Base-by-base conservation (phyloP, 179 eudicot genomes). In the Beta macrorhiza region DNA sequence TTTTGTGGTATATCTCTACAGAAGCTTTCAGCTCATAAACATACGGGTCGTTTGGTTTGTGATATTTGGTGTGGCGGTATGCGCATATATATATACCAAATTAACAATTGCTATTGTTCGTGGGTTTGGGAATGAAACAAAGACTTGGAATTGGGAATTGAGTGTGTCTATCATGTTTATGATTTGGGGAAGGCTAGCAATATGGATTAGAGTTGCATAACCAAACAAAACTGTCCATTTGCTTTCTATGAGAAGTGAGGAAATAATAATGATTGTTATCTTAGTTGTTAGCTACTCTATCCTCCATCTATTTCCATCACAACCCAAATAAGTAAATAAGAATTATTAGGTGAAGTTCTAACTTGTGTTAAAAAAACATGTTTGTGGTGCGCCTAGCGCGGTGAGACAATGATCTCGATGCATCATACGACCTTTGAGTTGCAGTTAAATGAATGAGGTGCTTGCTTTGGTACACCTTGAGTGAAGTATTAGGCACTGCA, bases 1-100 rank as follows among this genome's bases (percentile, higher is more conserved):
- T 88, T 45, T 80, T 74, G 58, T 51, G 75, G 64, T 76, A 37
- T 75, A 53, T 53, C 32, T 62, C 61, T 73, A 22, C 12, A 7
- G 32, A 32, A 57, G 9, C 13, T 55, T 53, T 61, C 37, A 0
- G 57, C 5, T 59, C 29, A 47, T 75, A 58, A 74, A 44, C 63
- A 73, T 74, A 17, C 6, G 0, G 14, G 29, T 64, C 1, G 0
- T n/a, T 1, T 37, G 76, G 78, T 57, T 56, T 47, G 29, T 74
- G 62, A 61, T 47, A 56, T 55, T 72, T 14, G 47, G 25, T 25
- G 64, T 49, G 64, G 32, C 22, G 64, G 17, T 22, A 7, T 71
- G 56, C 37, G 4, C 1, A 11, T 5, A 53, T 22, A 55, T 11
- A 71, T 71, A 49, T n/a, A 0, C 4, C 15, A 71, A 70, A 4